Evolutionary conservation across 192 early-diverging fungal species (phyloP), one percentile per base, ranked within the genome.

Genomic region (Backusella macrospora): DNA sequence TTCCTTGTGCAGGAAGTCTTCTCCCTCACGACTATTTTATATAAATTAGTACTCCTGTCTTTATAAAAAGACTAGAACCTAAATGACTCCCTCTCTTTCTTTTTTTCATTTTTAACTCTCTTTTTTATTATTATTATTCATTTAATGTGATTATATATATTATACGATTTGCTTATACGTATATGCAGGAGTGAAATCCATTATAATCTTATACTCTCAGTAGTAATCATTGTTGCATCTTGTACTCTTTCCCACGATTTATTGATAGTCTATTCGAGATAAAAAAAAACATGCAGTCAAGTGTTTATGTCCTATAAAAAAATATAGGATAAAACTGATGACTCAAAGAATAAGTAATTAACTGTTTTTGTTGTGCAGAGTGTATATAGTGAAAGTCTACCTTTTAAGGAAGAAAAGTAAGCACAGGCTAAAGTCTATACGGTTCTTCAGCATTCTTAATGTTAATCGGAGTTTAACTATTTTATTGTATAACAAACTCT

Each of bases 211-310:
- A 9, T 23, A 18, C n/a, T 52, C 18, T 52, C 49, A 12, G 9
- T 52, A 23, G 18, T 52, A 52, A 52, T 34, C 49, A 52, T 18
- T 52, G 49, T 8, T 52, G 49, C 49, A n/a, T 21, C 49, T 52
- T 52, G 49, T 52, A 52, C 49, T 21, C 49, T 52, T 52, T 52
- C 49, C 49, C 49, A 52, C 49, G 49, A 52, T 52, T 52, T 52
- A 52, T 52, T 52, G 49, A 52, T 52, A 52, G 49, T 52, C 18
- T 52, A 52, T 52, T 52, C 0, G n/a, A n/a, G n/a, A 52, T 21
- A 23, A 52, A 52, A 52, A 52, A 52, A 52, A 52, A 18, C 10
- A 23, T 49, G 16, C 48, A 49, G 48, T 49, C 48, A 49, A 49
- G 48, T 49, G 48, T 9, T 49, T 16, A 49, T 49, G 16, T 49